These are phyloP conservation scores for Botryotinia convoluta DNA, from an alignment of 2,329 filamentous ascomycete species.

Conservation along the genomic window DNA sequence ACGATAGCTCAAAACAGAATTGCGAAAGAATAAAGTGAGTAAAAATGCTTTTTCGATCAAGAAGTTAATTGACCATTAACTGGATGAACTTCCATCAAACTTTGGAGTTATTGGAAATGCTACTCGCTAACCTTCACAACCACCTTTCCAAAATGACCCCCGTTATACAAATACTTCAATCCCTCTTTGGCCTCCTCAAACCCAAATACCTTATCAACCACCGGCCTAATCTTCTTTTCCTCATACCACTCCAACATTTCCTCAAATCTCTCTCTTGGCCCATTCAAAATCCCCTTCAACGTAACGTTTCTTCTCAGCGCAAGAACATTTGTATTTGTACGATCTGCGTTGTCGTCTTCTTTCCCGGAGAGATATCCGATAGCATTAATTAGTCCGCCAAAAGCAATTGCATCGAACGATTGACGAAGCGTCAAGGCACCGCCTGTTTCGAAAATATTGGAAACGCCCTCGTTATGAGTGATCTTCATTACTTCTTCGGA, in stretches of 20 bases:
- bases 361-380: constrained; percentile 53
- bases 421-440: constrained; percentile 51
- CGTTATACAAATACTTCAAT: constrained; percentile 47
- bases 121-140: constrained; percentile 26
- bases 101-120: too few species aligned
- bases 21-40: neutral
- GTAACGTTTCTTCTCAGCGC: constrained; percentile 47
- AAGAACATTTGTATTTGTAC: constrained; percentile 59
- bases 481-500: constrained; percentile 47
- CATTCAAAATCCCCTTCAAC: constrained; percentile 58
- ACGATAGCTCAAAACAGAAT: neutral
- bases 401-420: constrained; percentile 52
- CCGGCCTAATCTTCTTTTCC: constrained; percentile 45
- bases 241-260: constrained; percentile 52
- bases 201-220: constrained; percentile 48
- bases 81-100: neutral
- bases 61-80: neutral
- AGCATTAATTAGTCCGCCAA: constrained; percentile 53
- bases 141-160: constrained; percentile 50
- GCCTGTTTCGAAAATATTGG: constrained; percentile 56
- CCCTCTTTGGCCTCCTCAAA: constrained; percentile 48
- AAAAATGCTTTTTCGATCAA: neutral
- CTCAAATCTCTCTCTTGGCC: constrained; percentile 53
- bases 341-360: constrained; percentile 52
- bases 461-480: constrained; percentile 48